A percentile compares a stretch with the other conserved stretches of the same genome.
Conservation (phyloP, 2,329 filamentous ascomycete genomes). For the Cercospora zeae-maydis region DNA sequence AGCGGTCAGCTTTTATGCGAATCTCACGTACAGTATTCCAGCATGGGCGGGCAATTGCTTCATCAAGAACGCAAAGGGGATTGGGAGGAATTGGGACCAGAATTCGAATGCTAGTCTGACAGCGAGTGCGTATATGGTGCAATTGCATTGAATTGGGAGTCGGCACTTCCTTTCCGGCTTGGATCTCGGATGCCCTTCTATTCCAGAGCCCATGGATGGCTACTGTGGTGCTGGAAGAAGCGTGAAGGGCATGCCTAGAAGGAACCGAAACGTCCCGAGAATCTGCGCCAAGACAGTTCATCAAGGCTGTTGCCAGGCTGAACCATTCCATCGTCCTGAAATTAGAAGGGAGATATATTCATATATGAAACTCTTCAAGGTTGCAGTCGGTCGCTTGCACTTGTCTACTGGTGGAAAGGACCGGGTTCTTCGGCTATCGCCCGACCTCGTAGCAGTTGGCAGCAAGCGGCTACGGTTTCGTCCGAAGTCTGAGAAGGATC, state of each 20-base stretch:
- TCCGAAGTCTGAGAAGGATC: neutral
- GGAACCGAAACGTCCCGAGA: neutral
- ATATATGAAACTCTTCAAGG: neutral
- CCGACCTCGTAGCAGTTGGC: neutral
- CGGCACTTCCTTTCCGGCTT: too few relatives aligned
- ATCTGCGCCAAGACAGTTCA: neutral
- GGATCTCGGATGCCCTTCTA: too few relatives aligned
- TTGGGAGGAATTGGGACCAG: slow-evolving; percentile 12
- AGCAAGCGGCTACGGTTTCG: neutral
- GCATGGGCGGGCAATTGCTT: slow-evolving; percentile 14
- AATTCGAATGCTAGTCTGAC: slow-evolving; percentile 13
- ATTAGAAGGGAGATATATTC: neutral
- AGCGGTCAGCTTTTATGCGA: slow-evolving; percentile 12
- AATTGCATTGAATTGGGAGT: neutral
- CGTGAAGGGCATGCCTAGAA: neutral
- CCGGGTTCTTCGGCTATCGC: too few relatives aligned
- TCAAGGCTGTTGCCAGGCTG: neutral
- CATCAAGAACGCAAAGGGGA: slow-evolving; percentile 12
- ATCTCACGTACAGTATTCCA: slow-evolving; percentile 11
- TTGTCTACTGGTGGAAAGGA: neutral
- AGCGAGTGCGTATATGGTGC: slow-evolving; percentile 7
- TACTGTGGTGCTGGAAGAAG: too few relatives aligned
- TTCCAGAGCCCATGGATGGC: too few relatives aligned
- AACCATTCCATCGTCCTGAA: neutral
- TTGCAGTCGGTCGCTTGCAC: neutral